Evolutionary conservation across 306 rosid species (phyloP).

Genomic region (Quercus agrifolia): DNA sequence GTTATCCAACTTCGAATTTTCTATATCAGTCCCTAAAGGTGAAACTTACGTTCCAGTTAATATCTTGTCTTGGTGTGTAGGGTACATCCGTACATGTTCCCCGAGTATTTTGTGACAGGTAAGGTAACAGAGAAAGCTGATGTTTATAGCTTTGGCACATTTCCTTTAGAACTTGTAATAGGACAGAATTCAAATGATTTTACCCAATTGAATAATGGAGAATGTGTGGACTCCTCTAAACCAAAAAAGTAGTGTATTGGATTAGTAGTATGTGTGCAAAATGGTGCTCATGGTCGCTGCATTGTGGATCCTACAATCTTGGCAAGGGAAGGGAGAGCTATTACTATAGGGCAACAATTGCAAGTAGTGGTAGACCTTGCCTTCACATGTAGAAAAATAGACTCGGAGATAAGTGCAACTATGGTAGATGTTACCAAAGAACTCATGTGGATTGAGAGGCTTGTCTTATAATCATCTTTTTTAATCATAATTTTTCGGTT

Average conservation of each 20-base stretch:
- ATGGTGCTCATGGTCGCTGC: too few relatives aligned
- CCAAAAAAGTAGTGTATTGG: too few relatives aligned
- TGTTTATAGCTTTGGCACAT: background rate
- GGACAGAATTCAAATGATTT: background rate
- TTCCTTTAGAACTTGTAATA: background rate
- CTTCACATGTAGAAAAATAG: too few relatives aligned
- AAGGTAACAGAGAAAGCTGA: background rate
- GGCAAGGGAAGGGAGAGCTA: too few relatives aligned
- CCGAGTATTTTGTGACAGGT: background rate
- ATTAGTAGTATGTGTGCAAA: background rate
- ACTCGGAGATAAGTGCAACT: too few relatives aligned
- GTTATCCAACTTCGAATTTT: background rate
- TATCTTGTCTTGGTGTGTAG: too few relatives aligned
- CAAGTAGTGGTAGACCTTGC: too few relatives aligned
- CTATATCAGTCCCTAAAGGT: conserved; percentile 8
- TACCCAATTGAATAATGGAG: background rate
- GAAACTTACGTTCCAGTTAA: background rate
- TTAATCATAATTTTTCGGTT: too few relatives aligned
- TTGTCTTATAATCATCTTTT: too few relatives aligned
- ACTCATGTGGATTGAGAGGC: background rate
- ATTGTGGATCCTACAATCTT: too few relatives aligned
- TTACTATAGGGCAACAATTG: too few relatives aligned
- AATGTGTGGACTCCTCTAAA: background rate
- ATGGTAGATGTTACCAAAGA: background rate
- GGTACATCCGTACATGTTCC: too few relatives aligned